phyloP scores from a whole-genome alignment of 2,329 filamentous ascomycete species.

The Aureobasidium sp. region DNA sequence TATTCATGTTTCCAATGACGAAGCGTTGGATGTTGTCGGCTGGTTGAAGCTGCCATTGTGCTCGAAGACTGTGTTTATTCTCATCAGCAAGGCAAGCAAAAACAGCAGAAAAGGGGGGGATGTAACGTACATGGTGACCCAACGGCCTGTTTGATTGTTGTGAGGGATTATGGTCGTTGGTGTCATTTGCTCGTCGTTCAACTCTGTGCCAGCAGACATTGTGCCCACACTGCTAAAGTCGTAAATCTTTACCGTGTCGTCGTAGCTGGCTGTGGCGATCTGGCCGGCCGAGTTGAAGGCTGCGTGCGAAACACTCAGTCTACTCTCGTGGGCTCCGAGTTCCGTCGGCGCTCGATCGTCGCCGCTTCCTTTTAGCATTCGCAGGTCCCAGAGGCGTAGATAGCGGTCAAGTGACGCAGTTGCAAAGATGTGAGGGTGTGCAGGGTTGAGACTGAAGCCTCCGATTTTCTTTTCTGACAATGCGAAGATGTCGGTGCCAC shows the following conservation, averaged over 20 bases:
- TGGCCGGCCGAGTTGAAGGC: slow-evolving; percentile 82
- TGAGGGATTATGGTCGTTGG: slow-evolving; percentile 66
- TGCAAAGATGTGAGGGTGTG: slow-evolving; percentile 72
- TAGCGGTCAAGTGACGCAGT: slow-evolving; percentile 87
- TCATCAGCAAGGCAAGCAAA: no score
- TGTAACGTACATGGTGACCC: slow-evolving; percentile 72
- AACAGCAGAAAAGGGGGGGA: not conserved
- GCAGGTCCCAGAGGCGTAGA: slow-evolving; percentile 85
- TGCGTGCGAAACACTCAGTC: slow-evolving; percentile 84
- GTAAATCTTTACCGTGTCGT: slow-evolving; percentile 92
- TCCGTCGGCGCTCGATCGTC: slow-evolving; percentile 57
- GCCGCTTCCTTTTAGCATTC: slow-evolving; percentile 63
- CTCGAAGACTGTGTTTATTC: slow-evolving; percentile 49
- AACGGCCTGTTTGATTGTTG: slow-evolving; percentile 93
- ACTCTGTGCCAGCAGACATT: slow-evolving; percentile 40
- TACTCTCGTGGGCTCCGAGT: slow-evolving; percentile 73
- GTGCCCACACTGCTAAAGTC: slow-evolving; percentile 49
- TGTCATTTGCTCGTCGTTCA: slow-evolving; percentile 56
- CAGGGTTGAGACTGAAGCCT: slow-evolving; percentile 78
- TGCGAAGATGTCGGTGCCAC: slow-evolving; percentile 57
- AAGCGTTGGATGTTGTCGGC: slow-evolving; percentile 77
- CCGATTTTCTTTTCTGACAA: slow-evolving; percentile 92
- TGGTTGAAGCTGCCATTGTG: slow-evolving; percentile 84
- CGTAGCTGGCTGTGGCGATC: slow-evolving; percentile 86
- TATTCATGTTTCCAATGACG: slow-evolving; percentile 82